Base-by-base conservation (phyloP, 441 rosid species). In the Arabidopsis lyrata region DNA sequence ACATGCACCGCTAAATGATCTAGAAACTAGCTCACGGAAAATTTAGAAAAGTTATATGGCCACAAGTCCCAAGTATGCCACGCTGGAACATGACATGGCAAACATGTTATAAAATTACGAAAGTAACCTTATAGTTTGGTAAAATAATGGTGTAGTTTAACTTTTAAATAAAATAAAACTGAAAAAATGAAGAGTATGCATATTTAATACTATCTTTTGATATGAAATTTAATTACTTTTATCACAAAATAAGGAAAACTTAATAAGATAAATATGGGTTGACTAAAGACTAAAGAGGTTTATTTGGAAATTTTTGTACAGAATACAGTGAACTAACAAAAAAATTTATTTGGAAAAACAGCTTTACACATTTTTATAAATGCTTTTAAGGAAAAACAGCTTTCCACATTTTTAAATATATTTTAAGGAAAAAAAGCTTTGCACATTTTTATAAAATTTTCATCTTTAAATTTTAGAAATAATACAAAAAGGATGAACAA, bases 61-160 rank as follows among this genome's bases (percentile, higher is more conserved):
- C 16, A 20, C 34, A 20, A 36, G 39, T 62, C 24, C 35, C 24
- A 10, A 14, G 29, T 44, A 29, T 62, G 66, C 36, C 66, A 61
- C 14, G 42, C 2, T 60, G 53, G 44, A 62, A 53, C n/a, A 61
- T 49, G 61, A 49, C 12, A 60, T 55, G 65, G 64, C 42, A 56
- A 42, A 39, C 48, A 42, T 29, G 4, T 4, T 3, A 4, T 29
- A 29, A 29, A 29, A 2, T 32, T 56, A 36, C 14, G 1, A 70
- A 34, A 14, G 16, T 48, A 35, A 29, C 2, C 5, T 35, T 3
- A 31, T 1, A 47, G 10, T 31, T 15, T 63, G 16, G 29, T 64
- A 7, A 29, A 29, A 29, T 0, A 39, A 61, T 61, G 16, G 9
- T 10, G 24, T 48, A 9, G 15, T 60, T 58, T 24, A 11, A 60